A percentile compares a stretch with the other conserved stretches of the same genome.
These are phyloP conservation scores for Lepiota venenata DNA, from an alignment of 768 basidiomycete genomes.

Conservation along the genomic window DNA sequence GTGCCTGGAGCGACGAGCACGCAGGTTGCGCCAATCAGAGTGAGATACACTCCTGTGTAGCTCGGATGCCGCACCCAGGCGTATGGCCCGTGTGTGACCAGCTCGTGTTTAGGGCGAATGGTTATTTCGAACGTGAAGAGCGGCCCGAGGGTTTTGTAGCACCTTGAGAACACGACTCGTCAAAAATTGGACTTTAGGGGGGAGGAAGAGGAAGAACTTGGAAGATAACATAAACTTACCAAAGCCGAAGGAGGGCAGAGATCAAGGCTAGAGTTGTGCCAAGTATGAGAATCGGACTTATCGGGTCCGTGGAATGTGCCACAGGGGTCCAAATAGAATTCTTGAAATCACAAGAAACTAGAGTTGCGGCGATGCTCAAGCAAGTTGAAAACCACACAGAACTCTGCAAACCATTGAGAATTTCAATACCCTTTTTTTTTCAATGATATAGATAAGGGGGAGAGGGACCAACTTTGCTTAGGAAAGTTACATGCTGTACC, in stretches of 20 bases:
- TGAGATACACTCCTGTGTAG: conserved; percentile 38
- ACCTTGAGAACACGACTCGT: conserved; percentile 21
- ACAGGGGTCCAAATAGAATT: not conserved
- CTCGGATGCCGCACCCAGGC: conserved; percentile 42
- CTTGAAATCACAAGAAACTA: not conserved
- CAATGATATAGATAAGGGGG: not conserved
- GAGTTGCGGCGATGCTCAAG: not conserved
- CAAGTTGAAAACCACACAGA: conserved; percentile 9
- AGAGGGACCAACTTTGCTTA: conserved; percentile 28
- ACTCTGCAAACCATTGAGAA: not conserved
- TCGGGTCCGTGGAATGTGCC: not conserved
- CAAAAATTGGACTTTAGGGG: not conserved
- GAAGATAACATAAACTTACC: conserved; percentile 21
- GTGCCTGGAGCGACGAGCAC: conserved; percentile 28
- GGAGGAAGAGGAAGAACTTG: not conserved
- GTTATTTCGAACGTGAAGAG: conserved; percentile 44
- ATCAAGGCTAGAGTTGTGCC: conserved; percentile 23
- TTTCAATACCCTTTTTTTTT: not conserved
- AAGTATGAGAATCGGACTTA: conserved; percentile 15
- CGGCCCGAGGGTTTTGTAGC: conserved; percentile 34
- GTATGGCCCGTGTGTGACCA: conserved; percentile 41
- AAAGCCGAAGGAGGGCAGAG: conserved; percentile 26
- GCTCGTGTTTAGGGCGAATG: conserved; percentile 35
- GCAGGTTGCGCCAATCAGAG: conserved; percentile 29
- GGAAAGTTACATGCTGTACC: conserved; percentile 33